Evolutionary conservation across 371 early-diverging fungal genomes (phyloP).

Genomic region (Hamiltosporidium tvaerminnensis): DNA sequence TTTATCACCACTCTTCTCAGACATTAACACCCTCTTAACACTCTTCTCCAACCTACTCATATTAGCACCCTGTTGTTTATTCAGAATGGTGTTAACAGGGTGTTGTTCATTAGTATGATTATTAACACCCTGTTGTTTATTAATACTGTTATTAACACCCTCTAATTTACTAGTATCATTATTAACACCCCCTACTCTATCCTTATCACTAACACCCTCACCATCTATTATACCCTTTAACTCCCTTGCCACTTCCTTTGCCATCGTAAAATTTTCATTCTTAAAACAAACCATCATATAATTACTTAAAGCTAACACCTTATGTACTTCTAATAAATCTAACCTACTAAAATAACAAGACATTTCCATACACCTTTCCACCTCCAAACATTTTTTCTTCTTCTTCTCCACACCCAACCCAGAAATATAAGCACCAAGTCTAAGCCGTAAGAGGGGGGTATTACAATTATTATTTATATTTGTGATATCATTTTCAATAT

Average conservation of each 20-base stretch:
- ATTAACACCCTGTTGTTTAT: too few relatives aligned
- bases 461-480: background rate
- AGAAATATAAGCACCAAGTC: conserved; percentile 28
- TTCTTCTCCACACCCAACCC: conserved; percentile 28
- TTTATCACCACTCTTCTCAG: too few relatives aligned
- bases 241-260: background rate
- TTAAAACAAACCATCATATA: background rate
- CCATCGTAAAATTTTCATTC: background rate
- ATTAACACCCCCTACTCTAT: too few relatives aligned
- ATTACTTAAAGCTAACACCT: background rate
- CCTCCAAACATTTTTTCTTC: conserved; percentile 10
- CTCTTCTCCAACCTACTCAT: too few relatives aligned
- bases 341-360: background rate
- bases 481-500: too few relatives aligned
- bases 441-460: background rate
- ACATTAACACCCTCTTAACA: too few relatives aligned
- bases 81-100: too few relatives aligned
- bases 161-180: too few relatives aligned
- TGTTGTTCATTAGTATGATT: too few relatives aligned
- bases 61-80: too few relatives aligned
- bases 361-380: background rate
- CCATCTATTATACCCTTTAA: background rate
- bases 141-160: too few relatives aligned
- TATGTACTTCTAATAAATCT: background rate
- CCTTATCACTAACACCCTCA: too few relatives aligned